Conservation (phyloP, 2,329 filamentous ascomycete species). For the Zymoseptoria ardabiliae region DNA sequence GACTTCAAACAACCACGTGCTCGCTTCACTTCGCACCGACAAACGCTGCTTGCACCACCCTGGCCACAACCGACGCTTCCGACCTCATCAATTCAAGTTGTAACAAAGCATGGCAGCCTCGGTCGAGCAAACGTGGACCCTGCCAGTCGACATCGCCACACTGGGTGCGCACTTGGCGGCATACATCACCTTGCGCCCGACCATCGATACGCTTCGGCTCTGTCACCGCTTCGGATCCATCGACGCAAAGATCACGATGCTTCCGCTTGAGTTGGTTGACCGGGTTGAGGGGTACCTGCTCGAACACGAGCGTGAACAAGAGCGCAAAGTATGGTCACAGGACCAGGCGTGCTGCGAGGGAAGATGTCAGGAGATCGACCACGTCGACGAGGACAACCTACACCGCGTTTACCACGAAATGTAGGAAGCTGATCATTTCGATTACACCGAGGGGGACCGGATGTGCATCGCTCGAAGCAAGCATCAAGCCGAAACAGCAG, state of each 20-base stretch:
- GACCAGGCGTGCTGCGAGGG: conserved; percentile 1
- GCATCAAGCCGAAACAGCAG: no score
- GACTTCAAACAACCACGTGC: no score
- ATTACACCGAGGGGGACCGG: no score
- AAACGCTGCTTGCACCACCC: no score
- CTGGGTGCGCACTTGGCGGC: conserved; percentile 8
- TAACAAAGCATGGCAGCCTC: no score
- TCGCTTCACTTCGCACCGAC: no score
- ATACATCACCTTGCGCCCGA: conserved; percentile 6
- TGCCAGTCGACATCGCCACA: background rate
- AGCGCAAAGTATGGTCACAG: background rate
- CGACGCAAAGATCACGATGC: background rate
- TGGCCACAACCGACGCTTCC: no score
- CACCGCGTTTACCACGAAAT: no score
- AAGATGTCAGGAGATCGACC: background rate
- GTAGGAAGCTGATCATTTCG: no score
- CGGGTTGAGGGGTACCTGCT: conserved; percentile 5
- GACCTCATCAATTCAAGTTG: no score
- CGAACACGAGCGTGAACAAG: background rate
- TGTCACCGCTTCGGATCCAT: conserved; percentile 7
- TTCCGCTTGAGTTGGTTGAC: conserved; percentile 8
- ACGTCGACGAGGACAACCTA: no score
- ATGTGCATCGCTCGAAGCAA: no score
- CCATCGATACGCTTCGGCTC: conserved; percentile 4
- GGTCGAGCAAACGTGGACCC: background rate